Evolutionary conservation across 495 filamentous ascomycete genomes (phyloP).

Genomic region (Aspergillus sparsus): DNA sequence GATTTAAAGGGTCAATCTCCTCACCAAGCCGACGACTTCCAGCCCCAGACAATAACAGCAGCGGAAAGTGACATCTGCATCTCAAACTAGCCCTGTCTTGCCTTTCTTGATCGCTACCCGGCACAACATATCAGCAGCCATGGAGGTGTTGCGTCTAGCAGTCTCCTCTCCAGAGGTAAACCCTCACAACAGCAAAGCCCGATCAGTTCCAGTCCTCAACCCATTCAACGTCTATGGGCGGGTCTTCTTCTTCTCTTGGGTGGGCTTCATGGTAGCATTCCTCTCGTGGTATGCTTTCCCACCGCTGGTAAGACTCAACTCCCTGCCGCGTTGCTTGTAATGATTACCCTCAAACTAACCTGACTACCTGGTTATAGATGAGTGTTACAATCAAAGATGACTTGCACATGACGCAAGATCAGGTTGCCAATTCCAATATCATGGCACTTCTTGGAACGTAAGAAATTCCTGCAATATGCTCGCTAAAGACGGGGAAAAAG

Average conservation of each 20-base stretch:
- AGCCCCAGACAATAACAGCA: not conserved
- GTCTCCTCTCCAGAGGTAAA: slow-evolving; percentile 55
- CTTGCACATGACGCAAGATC: slow-evolving; percentile 63
- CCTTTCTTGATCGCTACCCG: no score
- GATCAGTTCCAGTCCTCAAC: slow-evolving; percentile 79
- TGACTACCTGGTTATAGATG: slow-evolving; percentile 45
- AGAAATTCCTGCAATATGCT: slow-evolving; percentile 22
- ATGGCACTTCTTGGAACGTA: slow-evolving; percentile 84
- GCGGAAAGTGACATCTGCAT: not conserved
- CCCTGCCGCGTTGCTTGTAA: not conserved
- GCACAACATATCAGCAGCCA: slow-evolving; percentile 3
- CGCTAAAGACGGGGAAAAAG: no score
- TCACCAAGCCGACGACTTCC: not conserved
- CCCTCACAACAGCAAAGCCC: slow-evolving; percentile 79
- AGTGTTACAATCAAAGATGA: slow-evolving; percentile 77
- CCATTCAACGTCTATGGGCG: slow-evolving; percentile 79
- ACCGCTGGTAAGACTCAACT: slow-evolving; percentile 62
- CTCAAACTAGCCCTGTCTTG: not conserved
- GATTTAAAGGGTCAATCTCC: not conserved
- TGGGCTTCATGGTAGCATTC: slow-evolving; percentile 95
- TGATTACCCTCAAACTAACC: not conserved
- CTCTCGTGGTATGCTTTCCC: slow-evolving; percentile 87
- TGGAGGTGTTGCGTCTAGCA: slow-evolving; percentile 31
- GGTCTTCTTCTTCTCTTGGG: slow-evolving; percentile 93
- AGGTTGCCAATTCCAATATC: slow-evolving; percentile 91